Evolutionary conservation across 768 basidiomycete genomes (phyloP).

Genomic region (Suillus brevipes): DNA sequence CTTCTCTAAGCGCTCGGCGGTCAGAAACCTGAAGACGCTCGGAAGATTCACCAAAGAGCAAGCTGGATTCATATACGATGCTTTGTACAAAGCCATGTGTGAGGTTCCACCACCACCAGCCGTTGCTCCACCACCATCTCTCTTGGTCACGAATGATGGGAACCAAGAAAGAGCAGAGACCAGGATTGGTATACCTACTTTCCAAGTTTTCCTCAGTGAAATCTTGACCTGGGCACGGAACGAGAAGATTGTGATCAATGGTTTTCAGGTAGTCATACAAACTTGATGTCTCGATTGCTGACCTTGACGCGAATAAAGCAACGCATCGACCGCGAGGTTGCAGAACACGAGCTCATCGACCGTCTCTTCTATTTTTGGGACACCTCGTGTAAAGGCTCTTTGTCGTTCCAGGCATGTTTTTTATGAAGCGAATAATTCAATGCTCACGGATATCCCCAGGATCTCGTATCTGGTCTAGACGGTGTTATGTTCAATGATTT

Average conservation of each 20-base stretch:
- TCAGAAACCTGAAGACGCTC: conserved; percentile 80
- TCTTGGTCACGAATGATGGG: conserved; percentile 56
- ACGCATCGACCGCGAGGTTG: conserved; percentile 85
- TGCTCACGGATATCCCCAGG: conserved; percentile 44
- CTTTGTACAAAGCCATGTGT: conserved; percentile 82
- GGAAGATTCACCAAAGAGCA: conserved; percentile 87
- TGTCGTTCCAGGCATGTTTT: conserved; percentile 79
- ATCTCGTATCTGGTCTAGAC: conserved; percentile 85
- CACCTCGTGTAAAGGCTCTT: conserved; percentile 69
- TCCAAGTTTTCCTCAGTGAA: conserved; percentile 87
- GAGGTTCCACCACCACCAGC: conserved; percentile 66
- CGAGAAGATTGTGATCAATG: conserved; percentile 90
- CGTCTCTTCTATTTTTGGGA: conserved; percentile 97
- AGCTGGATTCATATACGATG: conserved; percentile 88
- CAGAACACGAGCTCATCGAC: conserved; percentile 95
- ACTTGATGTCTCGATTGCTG: conserved; percentile 6
- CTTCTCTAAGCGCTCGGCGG: conserved; percentile 88
- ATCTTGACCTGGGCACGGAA: conserved; percentile 94
- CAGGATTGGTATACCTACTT: conserved; percentile 81
- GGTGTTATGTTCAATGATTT: conserved; percentile 94
- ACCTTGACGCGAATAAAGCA: conserved; percentile 46
- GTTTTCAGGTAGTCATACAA: conserved; percentile 65
- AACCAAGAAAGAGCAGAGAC: conserved; percentile 84
- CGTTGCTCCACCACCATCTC: conserved; percentile 46
- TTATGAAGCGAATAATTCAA: neutral